Percentiles rank a stretch among this genome's conserved stretches.
These are phyloP conservation scores for Penicillium sp. DNA, from an alignment of 2,329 filamentous ascomycete genomes.

Conservation along the genomic window DNA sequence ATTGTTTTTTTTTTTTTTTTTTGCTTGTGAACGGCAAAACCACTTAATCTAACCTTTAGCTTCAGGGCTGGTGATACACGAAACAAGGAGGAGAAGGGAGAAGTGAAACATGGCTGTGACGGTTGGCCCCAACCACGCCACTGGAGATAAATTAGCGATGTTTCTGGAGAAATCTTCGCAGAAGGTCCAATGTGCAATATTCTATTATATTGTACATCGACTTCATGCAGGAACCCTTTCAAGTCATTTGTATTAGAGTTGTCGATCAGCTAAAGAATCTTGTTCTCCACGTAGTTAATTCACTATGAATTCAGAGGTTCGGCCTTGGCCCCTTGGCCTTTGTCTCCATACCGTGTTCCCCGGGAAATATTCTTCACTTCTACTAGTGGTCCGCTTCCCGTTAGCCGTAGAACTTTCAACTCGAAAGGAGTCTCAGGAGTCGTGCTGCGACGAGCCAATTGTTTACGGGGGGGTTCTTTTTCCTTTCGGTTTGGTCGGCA, in stretches of 20 bases:
- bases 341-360: background rate
- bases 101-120: conserved; percentile 31
- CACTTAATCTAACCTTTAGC: conserved; percentile 6
- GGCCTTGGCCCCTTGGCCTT: background rate
- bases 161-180: background rate
- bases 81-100: background rate
- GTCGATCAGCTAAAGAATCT: conserved; percentile 19
- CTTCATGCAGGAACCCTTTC: conserved; percentile 18
- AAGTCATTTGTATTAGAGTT: conserved; percentile 18
- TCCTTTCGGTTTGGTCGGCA: background rate
- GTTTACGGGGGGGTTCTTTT: background rate
- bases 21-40: background rate
- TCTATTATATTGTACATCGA: background rate
- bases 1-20: background rate
- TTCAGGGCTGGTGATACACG: background rate
- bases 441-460: conserved; percentile 1
- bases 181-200: background rate
- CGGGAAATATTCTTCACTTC: background rate
- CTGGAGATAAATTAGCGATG: conserved; percentile 8
- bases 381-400: conserved; percentile 5
- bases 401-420: conserved; percentile 1
- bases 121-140: conserved; percentile 12
- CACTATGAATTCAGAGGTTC: background rate
- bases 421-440: conserved; percentile 1
- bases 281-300: conserved; percentile 19